Percentiles rank a stretch among this genome's conserved stretches.
Evolutionary conservation across 176 grass and related monocot genomes (phyloP).

Genomic region (barley (Hordeum vulgare)): MorexV3_pseudomolecules_assembly NC_058519.1:601823917-601824416

Average conservation of each 20-base stretch:
- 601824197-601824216: conserved; percentile 58
- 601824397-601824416: conserved; percentile 31
- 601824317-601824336: not conserved
- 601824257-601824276: not conserved
- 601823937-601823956: too few relatives aligned
- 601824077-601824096: too few relatives aligned
- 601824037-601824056: too few relatives aligned
- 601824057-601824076: too few relatives aligned
- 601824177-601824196: conserved; percentile 64
- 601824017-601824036: too few relatives aligned
- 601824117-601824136: too few relatives aligned
- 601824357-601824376: not conserved
- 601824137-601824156: too few relatives aligned
- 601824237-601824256: not conserved
- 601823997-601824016: too few relatives aligned
- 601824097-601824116: too few relatives aligned
- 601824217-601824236: conserved; percentile 2
- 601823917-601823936: too few relatives aligned
- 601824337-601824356: not conserved
- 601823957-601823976: too few relatives aligned
- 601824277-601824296: conserved; percentile 1
- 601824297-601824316: not conserved
- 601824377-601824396: not conserved
- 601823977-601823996: too few relatives aligned
- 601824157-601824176: not conserved